phyloP scores from a whole-genome alignment of 225 moss, liverwort and hornwort species.

The Bryoerythrophyllum caledonicum region DNA sequence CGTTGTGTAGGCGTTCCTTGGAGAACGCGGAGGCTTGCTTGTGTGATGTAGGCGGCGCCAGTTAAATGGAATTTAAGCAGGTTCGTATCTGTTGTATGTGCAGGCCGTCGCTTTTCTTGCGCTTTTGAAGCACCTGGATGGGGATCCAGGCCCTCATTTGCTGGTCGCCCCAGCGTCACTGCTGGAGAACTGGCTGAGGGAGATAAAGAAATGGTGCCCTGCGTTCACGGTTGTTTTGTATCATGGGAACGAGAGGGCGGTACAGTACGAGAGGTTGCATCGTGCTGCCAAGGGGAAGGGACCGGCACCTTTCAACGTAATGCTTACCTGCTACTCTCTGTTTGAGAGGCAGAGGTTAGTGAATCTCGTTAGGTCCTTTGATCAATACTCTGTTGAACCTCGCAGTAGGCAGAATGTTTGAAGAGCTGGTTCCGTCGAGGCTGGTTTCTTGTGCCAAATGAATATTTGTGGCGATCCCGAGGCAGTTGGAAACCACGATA shows the following conservation, averaged over 20 bases:
- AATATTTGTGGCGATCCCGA: not conserved
- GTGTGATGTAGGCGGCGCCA: not conserved
- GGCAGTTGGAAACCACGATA: not conserved
- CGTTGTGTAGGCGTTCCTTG: not conserved
- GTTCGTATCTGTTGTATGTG: slow-evolving; percentile 11
- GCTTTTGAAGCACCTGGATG: slow-evolving; percentile 84
- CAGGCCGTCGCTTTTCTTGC: slow-evolving; percentile 95
- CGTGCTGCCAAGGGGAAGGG: slow-evolving; percentile 56
- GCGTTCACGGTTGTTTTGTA: slow-evolving; percentile 90
- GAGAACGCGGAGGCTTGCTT: slow-evolving; percentile 2
- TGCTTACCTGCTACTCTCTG: slow-evolving; percentile 93
- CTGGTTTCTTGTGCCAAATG: not conserved
- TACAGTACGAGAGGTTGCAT: slow-evolving; percentile 75
- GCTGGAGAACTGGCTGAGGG: slow-evolving; percentile 92
- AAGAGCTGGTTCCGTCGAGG: not conserved
- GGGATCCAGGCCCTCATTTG: slow-evolving; percentile 92
- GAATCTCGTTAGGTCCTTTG: slow-evolving; percentile 23
- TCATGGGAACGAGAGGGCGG: slow-evolving; percentile 87
- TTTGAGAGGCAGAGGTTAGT: slow-evolving; percentile 89
- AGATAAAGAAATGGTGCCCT: slow-evolving; percentile 95
- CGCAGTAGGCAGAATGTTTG: not conserved
- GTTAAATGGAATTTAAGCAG: not conserved
- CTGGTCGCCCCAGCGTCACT: slow-evolving; percentile 91
- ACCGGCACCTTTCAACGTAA: slow-evolving; percentile 86
- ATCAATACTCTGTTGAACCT: slow-evolving; percentile 3